These are phyloP conservation scores for Lepiota brunneoincarnata DNA, from an alignment of 768 basidiomycete species.

Conservation along the genomic window DNA sequence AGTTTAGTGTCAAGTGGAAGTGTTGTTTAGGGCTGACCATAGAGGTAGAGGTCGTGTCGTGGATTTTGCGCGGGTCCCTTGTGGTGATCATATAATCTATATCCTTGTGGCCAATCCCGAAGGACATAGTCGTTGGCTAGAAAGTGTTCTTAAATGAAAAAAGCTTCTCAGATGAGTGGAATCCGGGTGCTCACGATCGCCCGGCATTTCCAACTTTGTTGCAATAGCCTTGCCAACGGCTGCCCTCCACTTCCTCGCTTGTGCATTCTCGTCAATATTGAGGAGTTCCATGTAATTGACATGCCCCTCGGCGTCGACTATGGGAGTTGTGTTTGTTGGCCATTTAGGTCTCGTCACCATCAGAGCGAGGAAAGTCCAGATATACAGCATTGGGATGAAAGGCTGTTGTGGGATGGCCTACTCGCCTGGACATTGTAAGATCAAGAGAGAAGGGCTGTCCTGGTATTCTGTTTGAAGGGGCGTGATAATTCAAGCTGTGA, in stretches of 20 bases:
- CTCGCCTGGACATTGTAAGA: constrained; percentile 25
- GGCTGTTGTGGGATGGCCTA: constrained; percentile 21
- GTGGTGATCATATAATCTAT: constrained; percentile 72
- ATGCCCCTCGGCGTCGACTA: constrained; percentile 56
- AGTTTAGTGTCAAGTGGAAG: constrained; percentile 2
- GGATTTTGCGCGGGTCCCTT: constrained; percentile 55
- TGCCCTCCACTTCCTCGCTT: constrained; percentile 58
- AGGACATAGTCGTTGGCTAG: constrained; percentile 61
- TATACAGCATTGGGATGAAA: constrained; percentile 54
- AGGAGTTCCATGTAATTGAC: constrained; percentile 72
- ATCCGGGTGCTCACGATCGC: constrained; percentile 31
- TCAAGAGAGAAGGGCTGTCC: background rate
- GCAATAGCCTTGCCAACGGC: constrained; percentile 40
- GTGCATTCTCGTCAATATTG: constrained; percentile 41
- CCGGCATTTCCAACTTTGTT: constrained; percentile 41
- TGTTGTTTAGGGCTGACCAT: constrained; percentile 44
- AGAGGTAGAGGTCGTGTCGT: constrained; percentile 77
- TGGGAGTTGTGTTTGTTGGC: constrained; percentile 54
- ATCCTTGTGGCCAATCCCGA: constrained; percentile 61
- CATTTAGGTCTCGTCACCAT: constrained; percentile 53
- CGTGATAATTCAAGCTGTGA: background rate
- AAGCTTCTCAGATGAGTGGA: background rate
- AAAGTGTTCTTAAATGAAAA: constrained; percentile 8
- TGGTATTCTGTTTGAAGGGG: background rate
- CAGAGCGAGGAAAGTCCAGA: constrained; percentile 59